phyloP scores from a whole-genome alignment of 192 early-diverging fungal species.

The Gaertneriomyces semiglobifer region DNA sequence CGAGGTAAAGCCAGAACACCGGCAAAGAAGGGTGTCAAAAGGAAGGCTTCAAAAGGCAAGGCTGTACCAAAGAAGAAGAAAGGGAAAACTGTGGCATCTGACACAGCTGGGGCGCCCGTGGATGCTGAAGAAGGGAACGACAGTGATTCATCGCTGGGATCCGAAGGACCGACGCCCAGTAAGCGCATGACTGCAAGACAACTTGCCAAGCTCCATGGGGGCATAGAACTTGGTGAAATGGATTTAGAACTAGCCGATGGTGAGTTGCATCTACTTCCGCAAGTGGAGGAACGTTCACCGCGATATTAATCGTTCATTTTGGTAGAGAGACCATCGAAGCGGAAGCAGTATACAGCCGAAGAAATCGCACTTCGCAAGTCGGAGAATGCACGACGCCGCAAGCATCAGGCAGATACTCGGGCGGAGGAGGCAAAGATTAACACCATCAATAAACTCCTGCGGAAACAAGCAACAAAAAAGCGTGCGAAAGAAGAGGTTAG shows the following conservation, averaged over 20 bases:
- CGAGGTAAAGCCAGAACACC: too few relatives aligned
- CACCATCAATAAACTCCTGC: slow-evolving; percentile 28
- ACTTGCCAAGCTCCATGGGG: slow-evolving; percentile 4
- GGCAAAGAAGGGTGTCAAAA: too few relatives aligned
- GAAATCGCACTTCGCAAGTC: slow-evolving; percentile 23
- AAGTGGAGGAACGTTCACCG: not conserved
- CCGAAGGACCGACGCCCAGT: slow-evolving; percentile 18
- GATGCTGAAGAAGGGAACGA: not conserved
- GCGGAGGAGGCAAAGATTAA: slow-evolving; percentile 28
- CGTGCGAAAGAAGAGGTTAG: slow-evolving; percentile 17
- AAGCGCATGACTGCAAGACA: slow-evolving; percentile 16
- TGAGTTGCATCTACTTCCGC: slow-evolving; percentile 3
- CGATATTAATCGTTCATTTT: not conserved
- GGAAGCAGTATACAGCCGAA: slow-evolving; percentile 10
- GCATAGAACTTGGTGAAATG: slow-evolving; percentile 8
- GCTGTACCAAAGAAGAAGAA: too few relatives aligned
- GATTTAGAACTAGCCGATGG: slow-evolving; percentile 14
- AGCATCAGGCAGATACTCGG: slow-evolving; percentile 18
- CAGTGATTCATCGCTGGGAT: slow-evolving; percentile 15
- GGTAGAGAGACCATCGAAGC: slow-evolving; percentile 20
- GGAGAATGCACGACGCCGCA: slow-evolving; percentile 22
- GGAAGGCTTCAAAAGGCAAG: too few relatives aligned
- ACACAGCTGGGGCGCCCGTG: too few relatives aligned
- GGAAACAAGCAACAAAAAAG: slow-evolving; percentile 24
- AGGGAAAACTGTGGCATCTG: too few relatives aligned